Conservation (phyloP, 73 alveolate species). For the Paramecium octaurelia region DNA sequence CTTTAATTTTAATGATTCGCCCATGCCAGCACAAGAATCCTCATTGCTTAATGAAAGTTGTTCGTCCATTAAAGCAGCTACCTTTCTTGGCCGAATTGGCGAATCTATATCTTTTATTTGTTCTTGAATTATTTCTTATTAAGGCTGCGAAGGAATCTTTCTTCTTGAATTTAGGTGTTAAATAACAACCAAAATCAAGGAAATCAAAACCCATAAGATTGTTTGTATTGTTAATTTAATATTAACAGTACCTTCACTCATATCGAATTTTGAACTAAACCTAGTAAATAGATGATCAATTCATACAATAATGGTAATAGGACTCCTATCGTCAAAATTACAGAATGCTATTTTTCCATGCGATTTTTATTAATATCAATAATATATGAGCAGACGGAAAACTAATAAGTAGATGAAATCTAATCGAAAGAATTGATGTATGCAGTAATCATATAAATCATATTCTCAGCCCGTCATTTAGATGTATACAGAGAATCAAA, state of each 20-base stretch:
- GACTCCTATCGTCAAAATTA: background rate
- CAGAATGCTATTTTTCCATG: background rate
- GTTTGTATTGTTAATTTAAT: background rate
- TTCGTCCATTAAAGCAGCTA: background rate
- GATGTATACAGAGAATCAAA: background rate
- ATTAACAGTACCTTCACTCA: background rate
- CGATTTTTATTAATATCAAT: background rate
- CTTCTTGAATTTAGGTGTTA: background rate
- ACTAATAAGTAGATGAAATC: background rate
- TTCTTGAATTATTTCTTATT: background rate
- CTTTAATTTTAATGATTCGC: background rate
- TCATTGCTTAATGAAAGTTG: background rate
- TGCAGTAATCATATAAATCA: background rate
- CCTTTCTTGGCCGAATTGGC: slow-evolving; percentile 30
- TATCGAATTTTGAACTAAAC: background rate
- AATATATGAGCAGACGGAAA: background rate
- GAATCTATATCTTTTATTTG: background rate
- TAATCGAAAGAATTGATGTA: background rate
- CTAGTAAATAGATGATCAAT: background rate
- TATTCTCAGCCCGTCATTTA: background rate
- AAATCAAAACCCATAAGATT: background rate
- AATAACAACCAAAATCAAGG: background rate
- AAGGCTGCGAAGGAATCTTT: slow-evolving; percentile 15
- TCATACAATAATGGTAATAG: background rate
- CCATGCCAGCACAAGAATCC: background rate